Conservation (phyloP, 2,329 filamentous ascomycete species). For the Lojkania enalia region DNA sequence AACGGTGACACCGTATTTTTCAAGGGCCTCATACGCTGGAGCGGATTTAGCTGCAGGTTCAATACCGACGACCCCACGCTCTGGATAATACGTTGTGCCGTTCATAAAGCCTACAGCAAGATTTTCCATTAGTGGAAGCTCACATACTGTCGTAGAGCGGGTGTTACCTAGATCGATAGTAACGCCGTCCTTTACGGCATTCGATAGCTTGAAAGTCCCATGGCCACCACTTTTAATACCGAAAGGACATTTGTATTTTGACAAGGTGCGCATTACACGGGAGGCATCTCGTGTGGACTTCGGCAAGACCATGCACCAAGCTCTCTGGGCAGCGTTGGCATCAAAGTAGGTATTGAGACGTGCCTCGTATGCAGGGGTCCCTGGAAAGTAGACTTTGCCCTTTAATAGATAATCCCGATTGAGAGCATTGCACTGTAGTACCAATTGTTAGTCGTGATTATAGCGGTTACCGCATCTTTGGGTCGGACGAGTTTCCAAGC, state of each 20-base stretch:
- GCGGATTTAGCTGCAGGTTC: conserved; percentile 28
- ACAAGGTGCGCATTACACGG: conserved; percentile 15
- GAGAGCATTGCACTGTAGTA: too few species aligned
- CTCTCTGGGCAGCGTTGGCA: conserved; percentile 20
- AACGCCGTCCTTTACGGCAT: conserved; percentile 25
- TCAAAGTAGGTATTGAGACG: too few species aligned
- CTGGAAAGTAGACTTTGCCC: too few species aligned
- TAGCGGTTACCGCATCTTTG: too few species aligned
- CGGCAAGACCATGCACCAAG: conserved; percentile 32
- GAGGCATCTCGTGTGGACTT: conserved; percentile 24
- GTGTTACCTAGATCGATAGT: conserved; percentile 20
- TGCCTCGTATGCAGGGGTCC: too few species aligned
- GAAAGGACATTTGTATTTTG: conserved; percentile 13
- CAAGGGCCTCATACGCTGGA: conserved; percentile 31
- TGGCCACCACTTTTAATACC: conserved; percentile 27
- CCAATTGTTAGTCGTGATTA: too few species aligned
- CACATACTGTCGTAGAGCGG: too few species aligned
- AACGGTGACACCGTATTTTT: conserved; percentile 4
- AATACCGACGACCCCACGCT: conserved; percentile 14
- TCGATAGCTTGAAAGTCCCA: conserved; percentile 16
- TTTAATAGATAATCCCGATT: too few species aligned
- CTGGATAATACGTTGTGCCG: conserved; percentile 7
- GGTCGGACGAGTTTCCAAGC: too few species aligned
- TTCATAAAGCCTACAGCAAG: too few species aligned
- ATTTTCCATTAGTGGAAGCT: too few species aligned